Base-by-base conservation (phyloP, 345 rosid genomes). In the Camelina laxa region DNA sequence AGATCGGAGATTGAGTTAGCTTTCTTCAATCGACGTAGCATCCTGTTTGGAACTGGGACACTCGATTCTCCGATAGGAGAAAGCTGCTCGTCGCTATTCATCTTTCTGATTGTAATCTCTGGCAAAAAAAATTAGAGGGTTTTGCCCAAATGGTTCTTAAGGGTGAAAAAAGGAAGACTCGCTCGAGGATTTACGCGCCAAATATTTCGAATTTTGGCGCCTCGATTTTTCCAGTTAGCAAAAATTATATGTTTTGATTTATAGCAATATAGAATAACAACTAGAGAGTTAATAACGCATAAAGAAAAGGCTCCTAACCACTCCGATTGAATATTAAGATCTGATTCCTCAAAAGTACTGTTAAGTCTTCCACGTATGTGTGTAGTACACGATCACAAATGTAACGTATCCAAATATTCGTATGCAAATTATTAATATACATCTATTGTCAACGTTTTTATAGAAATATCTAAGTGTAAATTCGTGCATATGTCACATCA, bases 11-110 rank as follows among this genome's bases (percentile, higher is more conserved):
- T 70, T 12, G 75, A n/a, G 20, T 73, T 70, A 11, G 85, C 79
- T 55, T 78, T 87, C 82, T 83, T 91, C 68, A 94, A 76, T 80
- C 95, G 91, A 71, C 90, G 84, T 30, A 94, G 87, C 86, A 79
- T 85, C 50, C 88, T 81, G 27, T 61, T 82, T 2, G 80, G 80
- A 64, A 78, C 63, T 0, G 86, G 85, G 63, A 86, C 79, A 41
- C 86, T 77, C 36, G 82, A 67, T 35, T 70, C 55, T n/a, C 84
- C 86, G 13, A 83, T 15, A 8, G 84, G 89, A 12, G 87, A 80
- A 76, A 75, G 73, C 20, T 72, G 83, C 42, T 80, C 82, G 50
- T 85, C 85, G 75, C 62, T 81, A 33, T 27, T 79, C 96, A 94
- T 91, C 53, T 91, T 49, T 75, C 73, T 62, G 56, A 62, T 30